A percentile compares a stretch with the other conserved stretches of the same genome.
Conservation (phyloP, 805 yeast species). For the Candida tibetensis region DNA sequence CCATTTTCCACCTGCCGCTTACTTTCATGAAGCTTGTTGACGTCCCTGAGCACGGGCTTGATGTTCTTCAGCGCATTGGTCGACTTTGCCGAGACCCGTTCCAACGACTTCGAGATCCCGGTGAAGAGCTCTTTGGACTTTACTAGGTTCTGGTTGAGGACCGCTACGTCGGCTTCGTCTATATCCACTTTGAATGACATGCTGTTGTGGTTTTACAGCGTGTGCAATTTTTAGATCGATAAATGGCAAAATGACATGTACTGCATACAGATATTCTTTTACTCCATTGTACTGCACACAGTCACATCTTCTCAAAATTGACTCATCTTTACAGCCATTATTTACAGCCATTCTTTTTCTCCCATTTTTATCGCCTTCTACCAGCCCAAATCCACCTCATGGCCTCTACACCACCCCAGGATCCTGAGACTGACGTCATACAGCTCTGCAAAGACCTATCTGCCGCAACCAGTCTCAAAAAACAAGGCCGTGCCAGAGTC, state of each 20-base stretch:
- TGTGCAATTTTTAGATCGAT: too few relatives aligned
- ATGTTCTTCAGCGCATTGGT: slow-evolving; percentile 58
- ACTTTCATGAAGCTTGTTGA: slow-evolving; percentile 52
- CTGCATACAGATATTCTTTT: too few relatives aligned
- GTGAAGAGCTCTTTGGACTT: slow-evolving; percentile 56
- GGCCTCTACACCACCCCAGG: too few relatives aligned
- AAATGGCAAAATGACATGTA: too few relatives aligned
- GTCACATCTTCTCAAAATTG: neutral
- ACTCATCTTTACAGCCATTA: neutral
- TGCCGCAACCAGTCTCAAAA: slow-evolving; percentile 14
- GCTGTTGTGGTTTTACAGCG: neutral
- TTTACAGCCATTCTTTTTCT: too few relatives aligned
- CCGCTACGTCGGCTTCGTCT: slow-evolving; percentile 82
- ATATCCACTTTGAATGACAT: slow-evolving; percentile 43
- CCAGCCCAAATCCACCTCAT: too few relatives aligned
- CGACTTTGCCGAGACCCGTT: slow-evolving; percentile 51
- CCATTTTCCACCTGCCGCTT: slow-evolving; percentile 59
- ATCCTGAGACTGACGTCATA: too few relatives aligned
- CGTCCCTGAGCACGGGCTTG: slow-evolving; percentile 67
- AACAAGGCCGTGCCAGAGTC: slow-evolving; percentile 22
- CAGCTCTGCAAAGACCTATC: slow-evolving; percentile 20
- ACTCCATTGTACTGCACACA: neutral
- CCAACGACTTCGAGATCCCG: slow-evolving; percentile 54
- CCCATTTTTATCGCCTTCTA: too few relatives aligned
- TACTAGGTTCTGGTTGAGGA: slow-evolving; percentile 68